Base-by-base conservation (phyloP, 345 rosid genomes). In the Pugionium cornutum region DNA sequence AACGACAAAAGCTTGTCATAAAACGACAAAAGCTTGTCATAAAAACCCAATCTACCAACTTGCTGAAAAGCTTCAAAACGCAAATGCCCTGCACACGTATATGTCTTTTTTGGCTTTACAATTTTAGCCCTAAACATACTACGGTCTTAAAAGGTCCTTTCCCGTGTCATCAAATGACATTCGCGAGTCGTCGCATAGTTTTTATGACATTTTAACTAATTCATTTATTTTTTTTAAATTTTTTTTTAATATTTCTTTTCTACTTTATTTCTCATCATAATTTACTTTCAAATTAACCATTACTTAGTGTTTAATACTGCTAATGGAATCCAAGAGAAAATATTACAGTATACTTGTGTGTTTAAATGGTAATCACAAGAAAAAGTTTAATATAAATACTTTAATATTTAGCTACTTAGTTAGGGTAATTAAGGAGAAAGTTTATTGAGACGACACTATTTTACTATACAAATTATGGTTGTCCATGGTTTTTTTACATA, bases 1-100 rank as follows among this genome's bases (percentile, higher is more conserved):
- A 49, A 58, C 58, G 72, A 68, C 51, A 49, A 39, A 56, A 52
- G 4, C 11, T 47, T 57, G 64, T 57, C 54, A 44, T 54, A 6
- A 54, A 42, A 44, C n/a, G n/a, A 68, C 51, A 49, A 39, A 56
- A 52, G 4, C 11, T 47, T 57, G 64, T 57, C 54, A 44, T 54
- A 6, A 54, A 42, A 44, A 26, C 9, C 40, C n/a, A 51, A 31
- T 26, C 45, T 43, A 53, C 45, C 55, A 57, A 47, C 44, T 68
- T 50, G 52, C 11, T 58, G 28, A 32, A 50, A 68, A 59, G 58
- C 50, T 49, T 58, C 25, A 50, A 32, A 33, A 26, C 10, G 37
- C n/a, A 35, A 36, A 67, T 69, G 53, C 59, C 44, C n/a, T 57
- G 33, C 58, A 58, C 35, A 58, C 65, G 51, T 33, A 49, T 10